Percentiles rank a stretch among this genome's conserved stretches.
Evolutionary conservation across 75 land plant species (phyloP).

Genomic region (Picea sitchensis): DNA sequence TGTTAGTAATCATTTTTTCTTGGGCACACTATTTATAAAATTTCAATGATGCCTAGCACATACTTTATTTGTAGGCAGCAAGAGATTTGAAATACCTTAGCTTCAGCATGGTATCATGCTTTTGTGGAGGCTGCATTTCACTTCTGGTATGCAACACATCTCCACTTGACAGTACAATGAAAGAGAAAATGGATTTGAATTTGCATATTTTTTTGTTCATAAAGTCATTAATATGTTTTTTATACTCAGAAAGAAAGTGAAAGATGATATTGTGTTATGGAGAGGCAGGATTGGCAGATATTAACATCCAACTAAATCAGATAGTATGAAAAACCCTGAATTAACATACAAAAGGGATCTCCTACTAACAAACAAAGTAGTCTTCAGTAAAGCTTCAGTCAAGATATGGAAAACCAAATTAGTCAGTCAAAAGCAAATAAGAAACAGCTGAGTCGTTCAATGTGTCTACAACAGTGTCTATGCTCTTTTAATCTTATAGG

Average conservation of each 20-base stretch:
- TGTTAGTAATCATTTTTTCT: neutral
- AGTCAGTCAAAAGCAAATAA: neutral
- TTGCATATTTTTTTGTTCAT: neutral
- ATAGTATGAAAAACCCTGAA: neutral
- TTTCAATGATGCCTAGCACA: neutral
- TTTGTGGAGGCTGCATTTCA: conserved; percentile 13
- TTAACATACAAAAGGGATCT: neutral
- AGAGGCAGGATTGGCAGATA: neutral
- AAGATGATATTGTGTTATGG: neutral
- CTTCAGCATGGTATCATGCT: conserved; percentile 12
- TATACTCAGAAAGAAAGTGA: neutral
- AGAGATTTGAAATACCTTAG: conserved; percentile 11
- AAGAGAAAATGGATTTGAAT: neutral
- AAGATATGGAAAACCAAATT: neutral
- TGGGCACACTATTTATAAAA: neutral
- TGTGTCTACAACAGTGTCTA: too few relatives aligned
- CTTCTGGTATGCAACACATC: conserved; percentile 14
- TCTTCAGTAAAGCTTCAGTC: neutral
- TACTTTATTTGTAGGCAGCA: conserved; percentile 9
- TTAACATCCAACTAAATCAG: neutral
- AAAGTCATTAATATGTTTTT: neutral
- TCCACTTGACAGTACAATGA: neutral
- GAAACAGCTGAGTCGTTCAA: neutral
- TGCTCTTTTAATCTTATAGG: neutral
- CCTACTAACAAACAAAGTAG: neutral